Base-by-base conservation (phyloP, 306 rosid genomes). In the Cicer bijugum region DNA sequence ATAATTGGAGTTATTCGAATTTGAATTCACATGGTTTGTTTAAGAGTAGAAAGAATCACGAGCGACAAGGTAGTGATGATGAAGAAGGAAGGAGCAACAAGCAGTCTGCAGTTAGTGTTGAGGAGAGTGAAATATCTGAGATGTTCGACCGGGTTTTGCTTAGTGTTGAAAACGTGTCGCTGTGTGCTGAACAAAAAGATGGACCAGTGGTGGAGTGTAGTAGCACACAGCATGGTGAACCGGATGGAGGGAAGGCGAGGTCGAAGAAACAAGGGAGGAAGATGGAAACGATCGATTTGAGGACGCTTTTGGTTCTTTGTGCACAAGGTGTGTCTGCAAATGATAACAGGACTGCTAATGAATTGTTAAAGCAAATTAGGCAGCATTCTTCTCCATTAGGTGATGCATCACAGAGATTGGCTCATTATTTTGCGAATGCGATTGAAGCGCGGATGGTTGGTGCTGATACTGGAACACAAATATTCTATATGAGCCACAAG, bases 381-480 rank as follows among this genome's bases (percentile, higher is more conserved):
- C 83, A 85, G 72, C 86, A 90, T 77, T 88, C 96, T 56, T 81
- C 87, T n/a, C 75, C 78, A 5, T 44, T 14, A 0, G 98, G 98
- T 6, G 92, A 90, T 61, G 85, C 89, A 1, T 44, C 85, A 4
- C 89, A 87, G 83, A 90, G 94, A 55, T 50, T 90, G 85, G 94
- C 96, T 50, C 85, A 88, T 87, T 90, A 47, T 82, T 86, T 90
- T 2, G 91, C 82, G 6, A 82, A 88, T 56, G 85, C 83, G 56
- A 82, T 92, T 35, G 94, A 90, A 62, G 91, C 94, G 2, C 91
- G 98, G 43, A 78, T 90, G 78, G 81, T 83, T 56, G 97, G 96
- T 12, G 76, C 82, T 51, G 89, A 87, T 58, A 65, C 87, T 50
- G 93, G 89, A 57, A 83, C 86, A 12, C 88, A 86, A 33, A 78